Percentiles rank a stretch among this genome's conserved stretches.
phyloP scores from a whole-genome alignment of 495 filamentous ascomycete genomes.

The Daldinia concentrica region DNA sequence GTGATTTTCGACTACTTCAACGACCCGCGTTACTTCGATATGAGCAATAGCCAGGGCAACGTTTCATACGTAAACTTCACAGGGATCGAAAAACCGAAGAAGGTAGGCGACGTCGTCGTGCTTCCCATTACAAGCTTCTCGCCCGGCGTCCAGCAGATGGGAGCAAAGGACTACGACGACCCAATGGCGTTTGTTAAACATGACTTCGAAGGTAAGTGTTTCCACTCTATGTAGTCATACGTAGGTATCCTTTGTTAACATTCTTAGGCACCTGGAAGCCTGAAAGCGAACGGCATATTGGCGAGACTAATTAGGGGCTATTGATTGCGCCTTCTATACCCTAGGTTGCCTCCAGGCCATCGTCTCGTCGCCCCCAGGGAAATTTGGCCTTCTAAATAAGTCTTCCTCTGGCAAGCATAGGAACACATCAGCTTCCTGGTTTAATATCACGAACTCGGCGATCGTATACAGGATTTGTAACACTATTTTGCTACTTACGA shows the following conservation, averaged over 20 bases:
- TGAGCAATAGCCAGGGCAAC: conserved; percentile 71
- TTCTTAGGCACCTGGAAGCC: conserved; percentile 82
- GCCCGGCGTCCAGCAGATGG: conserved; percentile 93
- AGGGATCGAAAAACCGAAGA: conserved; percentile 79
- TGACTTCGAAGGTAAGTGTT: conserved; percentile 83
- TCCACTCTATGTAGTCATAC: neutral
- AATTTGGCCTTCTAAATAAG: neutral
- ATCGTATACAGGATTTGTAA: conserved; percentile 26
- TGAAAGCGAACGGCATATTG: conserved; percentile 70
- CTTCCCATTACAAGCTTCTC: conserved; percentile 97
- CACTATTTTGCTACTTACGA: conserved; percentile 28
- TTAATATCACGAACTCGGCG: conserved; percentile 1
- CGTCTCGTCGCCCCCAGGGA: neutral
- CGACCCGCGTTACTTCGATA: conserved; percentile 87
- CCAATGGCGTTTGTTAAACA: conserved; percentile 99
- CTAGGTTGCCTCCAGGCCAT: conserved; percentile 2
- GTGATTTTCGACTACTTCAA: conserved; percentile 93
- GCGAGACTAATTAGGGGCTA: conserved; percentile 46
- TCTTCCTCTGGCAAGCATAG: neutral
- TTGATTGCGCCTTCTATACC: conserved; percentile 17
- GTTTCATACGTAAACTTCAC: conserved; percentile 92
- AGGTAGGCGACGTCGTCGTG: conserved; percentile 92
- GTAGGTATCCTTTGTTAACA: conserved; percentile 25
- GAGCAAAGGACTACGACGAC: conserved; percentile 87
- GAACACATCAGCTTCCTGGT: conserved; percentile 7